phyloP scores from a whole-genome alignment of 305 asterid genomes.

The Fraxinus angustifolia region DNA sequence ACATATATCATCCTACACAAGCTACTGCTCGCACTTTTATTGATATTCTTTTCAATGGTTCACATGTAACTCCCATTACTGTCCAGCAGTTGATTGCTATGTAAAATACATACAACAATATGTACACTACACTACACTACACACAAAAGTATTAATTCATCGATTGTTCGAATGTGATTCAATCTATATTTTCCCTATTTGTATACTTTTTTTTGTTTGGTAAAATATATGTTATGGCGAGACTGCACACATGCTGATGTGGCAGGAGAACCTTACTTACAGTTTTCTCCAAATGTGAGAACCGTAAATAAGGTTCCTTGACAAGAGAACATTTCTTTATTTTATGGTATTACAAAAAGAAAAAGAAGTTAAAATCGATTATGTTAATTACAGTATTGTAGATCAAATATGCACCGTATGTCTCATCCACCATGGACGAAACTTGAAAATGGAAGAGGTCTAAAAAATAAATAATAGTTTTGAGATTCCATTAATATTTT shows the following conservation, averaged over 20 bases:
- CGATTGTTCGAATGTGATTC: not conserved
- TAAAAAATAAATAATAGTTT: not conserved
- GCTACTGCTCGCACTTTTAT: slow-evolving; percentile 40
- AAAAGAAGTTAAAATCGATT: not conserved
- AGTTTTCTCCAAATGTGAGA: not conserved
- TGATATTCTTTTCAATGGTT: slow-evolving; percentile 31
- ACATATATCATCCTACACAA: slow-evolving; percentile 66
- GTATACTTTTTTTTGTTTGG: not conserved
- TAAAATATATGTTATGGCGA: not conserved
- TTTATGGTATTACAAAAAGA: not conserved
- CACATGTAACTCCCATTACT: slow-evolving; percentile 43
- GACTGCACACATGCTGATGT: not conserved
- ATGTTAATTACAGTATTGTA: not conserved
- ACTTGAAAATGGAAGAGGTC: not conserved
- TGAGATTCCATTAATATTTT: not conserved
- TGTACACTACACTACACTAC: not conserved
- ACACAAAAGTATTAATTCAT: not conserved
- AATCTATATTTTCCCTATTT: not conserved
- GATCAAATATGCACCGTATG: not conserved
- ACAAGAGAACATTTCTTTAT: not conserved
- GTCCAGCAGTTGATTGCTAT: slow-evolving; percentile 44
- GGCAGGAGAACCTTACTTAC: not conserved
- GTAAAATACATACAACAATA: slow-evolving; percentile 8
- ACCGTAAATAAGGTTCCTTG: not conserved
- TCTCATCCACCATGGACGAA: not conserved